Conservation (phyloP, 306 rosid species). For the Lupinus albus region DNA sequence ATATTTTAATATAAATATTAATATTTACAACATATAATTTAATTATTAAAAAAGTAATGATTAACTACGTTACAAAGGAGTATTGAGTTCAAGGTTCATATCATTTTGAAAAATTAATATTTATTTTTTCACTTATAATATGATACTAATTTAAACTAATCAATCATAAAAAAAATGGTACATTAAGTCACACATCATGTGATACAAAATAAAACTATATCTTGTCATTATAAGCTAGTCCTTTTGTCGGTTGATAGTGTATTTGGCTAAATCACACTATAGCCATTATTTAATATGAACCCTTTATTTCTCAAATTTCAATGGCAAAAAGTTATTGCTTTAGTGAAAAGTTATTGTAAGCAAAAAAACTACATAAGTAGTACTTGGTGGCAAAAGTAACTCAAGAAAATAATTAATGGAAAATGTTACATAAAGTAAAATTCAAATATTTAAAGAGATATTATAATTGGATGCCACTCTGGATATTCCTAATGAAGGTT, state of each 20-base stretch:
- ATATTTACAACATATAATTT: too few relatives aligned
- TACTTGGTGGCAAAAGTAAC: slow-evolving; percentile 20
- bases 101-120: too few relatives aligned
- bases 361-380: slow-evolving; percentile 30
- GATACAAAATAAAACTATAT: too few relatives aligned
- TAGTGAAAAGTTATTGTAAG: slow-evolving; percentile 34
- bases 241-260: slow-evolving; percentile 3
- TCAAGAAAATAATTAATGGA: neutral
- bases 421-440: slow-evolving; percentile 9
- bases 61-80: too few relatives aligned
- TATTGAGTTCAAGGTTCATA: too few relatives aligned
- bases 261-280: slow-evolving; percentile 12
- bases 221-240: slow-evolving; percentile 23
- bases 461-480: too few relatives aligned
- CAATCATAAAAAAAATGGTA: too few relatives aligned
- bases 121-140: too few relatives aligned
- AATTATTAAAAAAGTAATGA: too few relatives aligned
- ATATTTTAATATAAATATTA: too few relatives aligned
- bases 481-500: slow-evolving; percentile 41
- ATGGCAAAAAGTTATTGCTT: slow-evolving; percentile 25
- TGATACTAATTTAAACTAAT: too few relatives aligned
- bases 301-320: slow-evolving; percentile 9
- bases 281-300: slow-evolving; percentile 13
- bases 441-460: neutral
- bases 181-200: too few relatives aligned